A percentile compares a stretch with the other conserved stretches of the same genome.
These are phyloP conservation scores for Cladophialophora yegresii DNA, from an alignment of 2,329 filamentous ascomycete species.

Conservation along the genomic window DNA sequence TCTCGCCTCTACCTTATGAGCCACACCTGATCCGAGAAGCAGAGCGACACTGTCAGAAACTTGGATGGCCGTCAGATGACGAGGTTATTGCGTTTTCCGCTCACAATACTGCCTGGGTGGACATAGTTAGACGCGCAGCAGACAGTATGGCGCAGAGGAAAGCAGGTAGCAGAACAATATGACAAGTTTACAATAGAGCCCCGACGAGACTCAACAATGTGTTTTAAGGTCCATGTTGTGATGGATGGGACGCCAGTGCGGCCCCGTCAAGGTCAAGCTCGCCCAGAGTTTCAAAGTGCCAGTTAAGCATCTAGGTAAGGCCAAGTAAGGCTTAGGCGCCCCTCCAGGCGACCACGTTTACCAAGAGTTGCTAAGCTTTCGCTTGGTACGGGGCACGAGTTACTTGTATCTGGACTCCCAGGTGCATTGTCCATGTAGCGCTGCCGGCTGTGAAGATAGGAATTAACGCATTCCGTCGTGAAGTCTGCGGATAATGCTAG, in stretches of 20 bases:
- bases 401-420: not conserved
- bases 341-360: conserved; percentile 2
- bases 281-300: conserved; percentile 11
- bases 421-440: not conserved
- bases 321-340: not conserved
- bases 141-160: conserved; percentile 4
- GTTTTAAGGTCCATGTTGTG: not conserved
- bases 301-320: conserved; percentile 14
- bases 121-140: conserved; percentile 15
- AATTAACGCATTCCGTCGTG: not conserved
- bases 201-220: not conserved
- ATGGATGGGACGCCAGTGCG: not conserved
- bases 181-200: not conserved
- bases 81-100: conserved; percentile 20
- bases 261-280: conserved; percentile 13
- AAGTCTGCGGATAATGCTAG: not conserved
- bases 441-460: not conserved
- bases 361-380: conserved; percentile 18
- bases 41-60: conserved; percentile 9
- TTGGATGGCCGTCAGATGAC: conserved; percentile 32
- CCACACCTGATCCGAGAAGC: conserved; percentile 17
- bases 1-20: conserved; percentile 15
- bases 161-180: not conserved
- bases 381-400: too few relatives aligned
- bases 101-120: conserved; percentile 20